A percentile compares a stretch with the other conserved stretches of the same genome.
phyloP scores from a whole-genome alignment of 2,329 filamentous ascomycete species.

The Aspergillus persii region DNA sequence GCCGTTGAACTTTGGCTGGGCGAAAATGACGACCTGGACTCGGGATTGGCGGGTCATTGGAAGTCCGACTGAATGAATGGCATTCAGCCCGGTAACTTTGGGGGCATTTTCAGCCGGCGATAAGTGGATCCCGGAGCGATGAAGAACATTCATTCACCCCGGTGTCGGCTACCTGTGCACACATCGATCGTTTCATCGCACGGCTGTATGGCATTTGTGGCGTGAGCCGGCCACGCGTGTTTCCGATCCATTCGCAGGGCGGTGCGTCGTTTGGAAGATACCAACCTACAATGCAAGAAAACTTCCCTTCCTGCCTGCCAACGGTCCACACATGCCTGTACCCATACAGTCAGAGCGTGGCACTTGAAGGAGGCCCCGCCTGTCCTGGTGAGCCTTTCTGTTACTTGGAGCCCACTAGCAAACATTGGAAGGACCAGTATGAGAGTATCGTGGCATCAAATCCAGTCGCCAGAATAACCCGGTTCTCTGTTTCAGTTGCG shows the following conservation, averaged over 20 bases:
- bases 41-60: conserved; percentile 75
- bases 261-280: neutral
- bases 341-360: neutral
- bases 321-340: neutral
- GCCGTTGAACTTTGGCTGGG: conserved; percentile 86
- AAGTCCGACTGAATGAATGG: conserved; percentile 71
- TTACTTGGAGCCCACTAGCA: neutral
- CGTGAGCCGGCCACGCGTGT: neutral
- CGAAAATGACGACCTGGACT: conserved; percentile 67
- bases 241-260: neutral
- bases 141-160: neutral
- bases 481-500: neutral
- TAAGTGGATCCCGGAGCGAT: neutral
- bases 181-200: neutral
- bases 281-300: neutral
- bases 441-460: neutral
- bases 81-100: neutral
- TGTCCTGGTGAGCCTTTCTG: neutral
- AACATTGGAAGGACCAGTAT: neutral
- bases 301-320: neutral
- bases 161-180: neutral
- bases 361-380: neutral
- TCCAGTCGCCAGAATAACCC: neutral
- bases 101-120: neutral
- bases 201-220: neutral